These are phyloP conservation scores for Leucosporidium yakuticum DNA, from an alignment of 768 basidiomycete genomes.

Conservation along the genomic window DNA sequence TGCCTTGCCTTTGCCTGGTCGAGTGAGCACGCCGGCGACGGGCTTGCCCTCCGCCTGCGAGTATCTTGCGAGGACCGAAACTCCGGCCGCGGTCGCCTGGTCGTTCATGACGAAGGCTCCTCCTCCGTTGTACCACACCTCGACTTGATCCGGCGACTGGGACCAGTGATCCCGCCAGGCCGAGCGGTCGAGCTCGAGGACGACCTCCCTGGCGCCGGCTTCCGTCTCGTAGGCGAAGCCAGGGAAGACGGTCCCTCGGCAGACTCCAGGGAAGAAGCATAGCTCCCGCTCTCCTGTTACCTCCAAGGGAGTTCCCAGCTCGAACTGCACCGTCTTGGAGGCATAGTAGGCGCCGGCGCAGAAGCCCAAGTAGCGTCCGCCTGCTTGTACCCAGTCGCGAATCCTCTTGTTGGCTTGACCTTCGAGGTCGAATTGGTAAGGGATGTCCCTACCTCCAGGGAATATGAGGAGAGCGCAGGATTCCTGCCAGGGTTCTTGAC, in stretches of 20 bases:
- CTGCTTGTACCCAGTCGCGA: constrained; percentile 57
- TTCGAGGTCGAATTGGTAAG: constrained; percentile 45
- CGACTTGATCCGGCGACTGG: constrained; percentile 25
- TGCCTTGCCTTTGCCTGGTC: constrained; percentile 50
- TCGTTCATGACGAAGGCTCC: constrained; percentile 44
- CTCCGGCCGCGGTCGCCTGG: constrained; percentile 9
- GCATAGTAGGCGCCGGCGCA: constrained; percentile 58
- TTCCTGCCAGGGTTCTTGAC: constrained; percentile 66
- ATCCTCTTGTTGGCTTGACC: constrained; percentile 50
- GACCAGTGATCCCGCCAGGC: constrained; percentile 35
- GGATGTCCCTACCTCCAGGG: constrained; percentile 54
- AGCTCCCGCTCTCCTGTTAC: constrained; percentile 47
- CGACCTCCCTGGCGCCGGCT: constrained; percentile 46
- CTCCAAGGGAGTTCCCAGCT: constrained; percentile 44
- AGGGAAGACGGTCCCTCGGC: constrained; percentile 47
- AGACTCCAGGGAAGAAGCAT: constrained; percentile 48
- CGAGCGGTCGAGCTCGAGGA: constrained; percentile 38
- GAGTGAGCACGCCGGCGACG: constrained; percentile 46
- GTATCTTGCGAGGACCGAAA: constrained; percentile 46
- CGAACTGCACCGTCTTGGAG: constrained; percentile 46
- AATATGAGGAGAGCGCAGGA: constrained; percentile 74
- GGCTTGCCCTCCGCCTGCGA: constrained; percentile 38
- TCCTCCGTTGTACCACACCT: constrained; percentile 51
- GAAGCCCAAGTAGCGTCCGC: constrained; percentile 66
- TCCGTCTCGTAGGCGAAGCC: constrained; percentile 49